Base-by-base conservation (phyloP, 345 rosid genomes). In the Noccaea bulbosa region DNA sequence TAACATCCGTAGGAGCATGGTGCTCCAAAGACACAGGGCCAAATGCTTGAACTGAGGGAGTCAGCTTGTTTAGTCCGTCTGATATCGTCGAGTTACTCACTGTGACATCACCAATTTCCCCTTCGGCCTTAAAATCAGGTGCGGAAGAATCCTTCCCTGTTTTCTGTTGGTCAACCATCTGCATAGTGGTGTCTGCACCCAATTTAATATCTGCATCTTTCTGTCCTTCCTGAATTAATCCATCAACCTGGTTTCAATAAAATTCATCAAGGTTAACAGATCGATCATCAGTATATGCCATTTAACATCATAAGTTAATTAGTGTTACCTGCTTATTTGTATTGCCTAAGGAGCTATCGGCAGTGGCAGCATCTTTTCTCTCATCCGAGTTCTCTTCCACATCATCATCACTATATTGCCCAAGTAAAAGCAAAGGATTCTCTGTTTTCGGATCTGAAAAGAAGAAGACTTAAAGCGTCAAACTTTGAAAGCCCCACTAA, bases 401-500 rank as follows among this genome's bases (percentile, higher is more conserved):
- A 35, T 94, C 99, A 76, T 87, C 98, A 75, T 91, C 97, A 50
- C 96, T 91, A 65, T 94, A 94, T 61, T 89, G 99, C 54, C 93
- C 98, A 62, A 94, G 97, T 69, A 94, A 81, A 55, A 83, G 81
- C 73, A 94, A 82, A 47, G 99, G 97, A 73, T 91, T 94, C 70
- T 81, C 87, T 34, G 78, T 80, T 47, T 80, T 79, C 70, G 85
- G 85, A 79, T 89, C 99, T 94, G 99, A 55, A 74, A 57, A 89
- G 57, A 81, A 72, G 49, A 62, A 80, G 17, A 75, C 34, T 20
- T 70, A 55, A 40, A 39, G 59, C 59, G 65, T 87, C 78, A 90
- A 71, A 72, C 62, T 41, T 82, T 73, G 72, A 67, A 39, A 67
- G 56, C 66, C 46, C 72, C 34, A 57, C 47, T 30, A 64, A 11